These are phyloP conservation scores for Nitzschia inconspicua DNA, from an alignment of 108 stramenopile genomes.

Conservation along the genomic window DNA sequence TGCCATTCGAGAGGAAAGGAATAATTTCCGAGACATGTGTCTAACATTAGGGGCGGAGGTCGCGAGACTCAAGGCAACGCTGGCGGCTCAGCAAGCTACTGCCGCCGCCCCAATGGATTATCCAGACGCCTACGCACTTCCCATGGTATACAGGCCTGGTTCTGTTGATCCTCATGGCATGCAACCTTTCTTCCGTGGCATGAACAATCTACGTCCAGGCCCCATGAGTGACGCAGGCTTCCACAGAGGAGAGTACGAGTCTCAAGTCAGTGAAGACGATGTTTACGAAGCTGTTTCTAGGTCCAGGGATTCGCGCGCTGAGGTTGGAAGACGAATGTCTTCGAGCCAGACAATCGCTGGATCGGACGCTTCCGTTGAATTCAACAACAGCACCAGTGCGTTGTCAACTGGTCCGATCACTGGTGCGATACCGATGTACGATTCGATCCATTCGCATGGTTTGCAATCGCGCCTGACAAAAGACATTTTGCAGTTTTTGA, in stretches of 20 bases:
- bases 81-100: constrained; percentile 52
- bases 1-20: constrained; percentile 62
- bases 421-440: constrained; percentile 15
- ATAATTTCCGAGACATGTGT: constrained; percentile 75
- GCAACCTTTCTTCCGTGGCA: constrained; percentile 38
- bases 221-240: constrained; percentile 86
- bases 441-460: constrained; percentile 34
- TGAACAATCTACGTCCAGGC: constrained; percentile 36
- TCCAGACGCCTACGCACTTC: constrained; percentile 22
- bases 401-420: constrained; percentile 1
- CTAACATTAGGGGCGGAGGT: constrained; percentile 82
- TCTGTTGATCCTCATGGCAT: constrained; percentile 43
- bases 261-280: constrained; percentile 74
- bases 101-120: constrained; percentile 36
- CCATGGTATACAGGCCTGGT: constrained; percentile 13
- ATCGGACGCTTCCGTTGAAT: constrained; percentile 69
- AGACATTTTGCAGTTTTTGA: constrained; percentile 55
- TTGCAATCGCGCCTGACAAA: constrained; percentile 66
- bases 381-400: constrained; percentile 25
- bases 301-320: constrained; percentile 18
- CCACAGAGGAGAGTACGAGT: constrained; percentile 62
- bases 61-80: constrained; percentile 69
- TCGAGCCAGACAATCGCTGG: constrained; percentile 54
- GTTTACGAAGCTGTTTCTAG: constrained; percentile 22
- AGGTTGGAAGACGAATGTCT: constrained; percentile 36